Evolutionary conservation across 2,329 filamentous ascomycete species (phyloP).

Genomic region (Neodidymelliopsis sp.): DNA sequence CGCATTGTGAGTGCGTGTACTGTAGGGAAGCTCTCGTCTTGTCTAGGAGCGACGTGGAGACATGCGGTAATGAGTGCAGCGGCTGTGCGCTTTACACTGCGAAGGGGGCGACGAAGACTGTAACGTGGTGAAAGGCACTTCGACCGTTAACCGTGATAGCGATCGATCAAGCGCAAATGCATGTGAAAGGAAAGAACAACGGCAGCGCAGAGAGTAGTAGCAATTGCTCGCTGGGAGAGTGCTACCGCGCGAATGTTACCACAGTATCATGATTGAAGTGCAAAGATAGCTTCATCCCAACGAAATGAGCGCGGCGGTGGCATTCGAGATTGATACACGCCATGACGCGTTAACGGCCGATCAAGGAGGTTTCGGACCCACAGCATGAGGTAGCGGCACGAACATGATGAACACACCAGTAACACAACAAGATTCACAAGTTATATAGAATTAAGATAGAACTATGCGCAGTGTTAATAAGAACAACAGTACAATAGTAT

Average conservation of each 20-base stretch:
- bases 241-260: neutral
- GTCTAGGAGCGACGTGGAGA: neutral
- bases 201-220: neutral
- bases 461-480: neutral
- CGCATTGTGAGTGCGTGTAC: slow-evolving; percentile 25
- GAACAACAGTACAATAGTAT: no score
- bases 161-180: neutral
- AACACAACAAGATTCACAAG: no score
- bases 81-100: no score
- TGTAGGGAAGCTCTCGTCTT: neutral
- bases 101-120: neutral
- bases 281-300: neutral
- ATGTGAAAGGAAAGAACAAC: slow-evolving; percentile 1
- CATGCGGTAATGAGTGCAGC: slow-evolving; percentile 1
- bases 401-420: neutral
- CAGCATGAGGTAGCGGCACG: slow-evolving; percentile 3
- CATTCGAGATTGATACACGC: slow-evolving; percentile 18
- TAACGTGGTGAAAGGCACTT: slow-evolving; percentile 8
- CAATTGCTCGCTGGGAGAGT: neutral
- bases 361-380: slow-evolving; percentile 14
- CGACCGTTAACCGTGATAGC: neutral
- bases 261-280: slow-evolving; percentile 1
- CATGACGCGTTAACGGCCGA: slow-evolving; percentile 20
- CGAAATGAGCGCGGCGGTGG: slow-evolving; percentile 9
- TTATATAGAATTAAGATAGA: neutral